phyloP scores from a whole-genome alignment of 1,284 basidiomycete genomes.

The Sanghuangporus baumii region DNA sequence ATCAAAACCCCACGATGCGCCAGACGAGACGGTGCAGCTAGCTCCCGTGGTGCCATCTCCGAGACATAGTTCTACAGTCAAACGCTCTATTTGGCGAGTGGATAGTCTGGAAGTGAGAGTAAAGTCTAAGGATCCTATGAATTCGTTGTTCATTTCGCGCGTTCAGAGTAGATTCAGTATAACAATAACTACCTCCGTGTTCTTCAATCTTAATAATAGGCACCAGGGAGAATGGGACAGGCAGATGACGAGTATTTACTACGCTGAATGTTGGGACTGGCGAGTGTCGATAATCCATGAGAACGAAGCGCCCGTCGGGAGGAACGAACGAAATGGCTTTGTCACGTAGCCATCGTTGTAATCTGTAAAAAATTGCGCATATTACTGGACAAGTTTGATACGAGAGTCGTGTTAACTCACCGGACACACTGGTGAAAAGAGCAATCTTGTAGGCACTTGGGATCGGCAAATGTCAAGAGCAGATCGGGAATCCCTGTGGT shows the following conservation, averaged over 20 bases:
- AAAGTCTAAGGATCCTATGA: conserved; percentile 64
- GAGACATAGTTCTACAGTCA: conserved; percentile 67
- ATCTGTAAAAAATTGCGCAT: conserved; percentile 33
- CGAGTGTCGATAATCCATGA: conserved; percentile 80
- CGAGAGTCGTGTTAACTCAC: conserved; percentile 31
- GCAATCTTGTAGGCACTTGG: conserved; percentile 69
- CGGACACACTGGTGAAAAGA: conserved; percentile 91
- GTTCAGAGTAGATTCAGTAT: background rate
- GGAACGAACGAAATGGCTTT: conserved; percentile 87
- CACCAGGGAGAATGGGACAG: conserved; percentile 66
- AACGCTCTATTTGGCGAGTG: conserved; percentile 61
- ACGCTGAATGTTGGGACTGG: conserved; percentile 31
- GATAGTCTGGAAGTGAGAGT: conserved; percentile 64
- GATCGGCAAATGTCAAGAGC: conserved; percentile 74
- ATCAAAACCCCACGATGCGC: conserved; percentile 78
- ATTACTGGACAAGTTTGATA: background rate
- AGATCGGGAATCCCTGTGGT: conserved; percentile 81
- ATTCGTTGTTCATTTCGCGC: background rate
- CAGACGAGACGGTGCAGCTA: conserved; percentile 57
- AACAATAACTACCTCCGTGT: conserved; percentile 47
- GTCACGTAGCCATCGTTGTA: conserved; percentile 78
- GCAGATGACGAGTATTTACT: conserved; percentile 36
- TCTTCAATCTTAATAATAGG: conserved; percentile 54
- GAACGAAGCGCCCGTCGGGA: conserved; percentile 86
- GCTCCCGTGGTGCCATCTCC: conserved; percentile 67